Evolutionary conservation across 2,329 filamentous ascomycete genomes (phyloP), one percentile per base, ranked within the genome.

Genomic region (Hysterium pulicare): DNA sequence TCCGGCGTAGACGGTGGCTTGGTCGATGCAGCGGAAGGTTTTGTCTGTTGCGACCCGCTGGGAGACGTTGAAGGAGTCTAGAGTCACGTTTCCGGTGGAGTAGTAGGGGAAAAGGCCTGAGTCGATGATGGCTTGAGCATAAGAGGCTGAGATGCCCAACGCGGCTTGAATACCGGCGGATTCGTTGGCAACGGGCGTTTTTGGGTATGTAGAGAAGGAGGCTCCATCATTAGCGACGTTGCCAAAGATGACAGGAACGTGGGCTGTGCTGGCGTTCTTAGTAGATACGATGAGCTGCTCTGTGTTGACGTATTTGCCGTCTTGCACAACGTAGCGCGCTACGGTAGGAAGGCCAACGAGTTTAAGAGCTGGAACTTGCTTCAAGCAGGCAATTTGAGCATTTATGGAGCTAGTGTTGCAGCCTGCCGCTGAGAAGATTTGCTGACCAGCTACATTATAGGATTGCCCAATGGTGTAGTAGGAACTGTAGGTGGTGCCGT

Each of bases 1-100:
- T 2, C 72, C 77, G 0, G 75, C 68, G 53, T 74, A 75, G 5
- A 74, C 74, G 2, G 79, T 82, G 4, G 78, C 78, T 58, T 82
- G 72, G 55, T 81, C 77, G 38, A 78, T 64, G 57, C 80, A 83
- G 43, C 78, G 74, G 68, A 82, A 82, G 7, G 74, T 72, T 39
- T 71, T 76, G 57, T 83, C 79, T 2, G 79, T 82, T 2, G 76
- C 72, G 31, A 82, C 66, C 5, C 75, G 75, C 5, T 75, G 67
- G 16, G 72, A 72, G 24, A 76, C 68, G 46, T 79, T 80, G 69
- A 76, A 82, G 2, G 79, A 68, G 45, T 79, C 72, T 5, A 78
- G 69, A 0, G 78, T 81, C 7, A 70, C 44, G 37, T 80, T 78
- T 3, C 73, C 69, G 0, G 71, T 70, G 19, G 62, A 48, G 16